Evolutionary conservation across 2,329 filamentous ascomycete species (phyloP).

Genomic region (Hansfordia pulvinata): DNA sequence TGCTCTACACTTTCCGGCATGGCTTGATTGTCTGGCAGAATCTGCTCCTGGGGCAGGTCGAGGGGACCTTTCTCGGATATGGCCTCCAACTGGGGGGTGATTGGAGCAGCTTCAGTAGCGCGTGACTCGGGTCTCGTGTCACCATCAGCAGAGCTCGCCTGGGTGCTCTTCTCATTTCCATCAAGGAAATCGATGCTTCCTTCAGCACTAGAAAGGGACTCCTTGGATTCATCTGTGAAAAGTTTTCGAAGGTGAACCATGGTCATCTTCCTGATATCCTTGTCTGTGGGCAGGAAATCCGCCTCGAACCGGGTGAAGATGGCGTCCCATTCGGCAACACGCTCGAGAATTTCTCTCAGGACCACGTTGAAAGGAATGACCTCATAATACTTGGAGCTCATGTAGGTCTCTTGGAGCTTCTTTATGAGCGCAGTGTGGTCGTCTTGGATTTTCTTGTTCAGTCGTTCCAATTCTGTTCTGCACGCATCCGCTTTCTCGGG

Average conservation of each 20-base stretch:
- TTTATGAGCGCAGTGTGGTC: constrained; percentile 63
- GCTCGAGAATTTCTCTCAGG: constrained; percentile 82
- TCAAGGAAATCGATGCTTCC: constrained; percentile 43
- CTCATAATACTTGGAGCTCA: constrained; percentile 91
- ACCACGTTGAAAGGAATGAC: constrained; percentile 86
- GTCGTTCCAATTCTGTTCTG: constrained; percentile 63
- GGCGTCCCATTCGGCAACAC: constrained; percentile 85
- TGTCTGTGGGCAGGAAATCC: constrained; percentile 87
- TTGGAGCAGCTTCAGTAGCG: constrained; percentile 6
- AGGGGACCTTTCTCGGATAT: constrained; percentile 6
- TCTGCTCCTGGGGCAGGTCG: too few relatives aligned
- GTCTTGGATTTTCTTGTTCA: constrained; percentile 69
- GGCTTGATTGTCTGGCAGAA: too few relatives aligned
- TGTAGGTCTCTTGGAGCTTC: constrained; percentile 80
- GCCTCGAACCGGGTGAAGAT: constrained; percentile 83
- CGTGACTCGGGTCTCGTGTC: constrained; percentile 10
- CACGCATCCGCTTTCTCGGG: constrained; percentile 78
- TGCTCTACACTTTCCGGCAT: constrained; percentile 3
- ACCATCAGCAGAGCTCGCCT: constrained; percentile 15
- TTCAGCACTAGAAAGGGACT: constrained; percentile 58
- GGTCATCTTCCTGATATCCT: constrained; percentile 85
- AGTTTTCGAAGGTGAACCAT: constrained; percentile 89
- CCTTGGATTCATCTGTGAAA: constrained; percentile 79
- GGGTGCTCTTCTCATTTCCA: constrained; percentile 30
- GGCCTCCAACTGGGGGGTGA: constrained; percentile 6